These are phyloP conservation scores for Oenanthe javanica DNA, from an alignment of 140 eudicot genomes.

Conservation along the genomic window DNA sequence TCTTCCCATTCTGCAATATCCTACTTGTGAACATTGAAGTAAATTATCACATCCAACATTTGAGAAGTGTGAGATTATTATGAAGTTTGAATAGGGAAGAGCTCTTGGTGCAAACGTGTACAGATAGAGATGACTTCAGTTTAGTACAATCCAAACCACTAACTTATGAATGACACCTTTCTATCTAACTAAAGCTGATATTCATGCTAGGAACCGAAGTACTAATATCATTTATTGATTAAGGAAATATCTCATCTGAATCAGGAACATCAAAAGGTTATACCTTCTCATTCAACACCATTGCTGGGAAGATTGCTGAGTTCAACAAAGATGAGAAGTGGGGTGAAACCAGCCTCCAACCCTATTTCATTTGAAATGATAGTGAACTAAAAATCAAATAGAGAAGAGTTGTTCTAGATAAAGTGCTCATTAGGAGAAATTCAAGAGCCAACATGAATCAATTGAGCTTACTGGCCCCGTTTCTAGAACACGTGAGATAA, in stretches of 20 bases:
- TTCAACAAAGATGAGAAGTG: slow-evolving; percentile 68
- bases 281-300: slow-evolving; percentile 66
- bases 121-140: not conserved
- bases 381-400: slow-evolving; percentile 4
- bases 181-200: not conserved
- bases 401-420: not conserved
- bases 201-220: not conserved
- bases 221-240: not conserved
- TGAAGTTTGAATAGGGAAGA: not conserved
- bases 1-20: slow-evolving; percentile 80
- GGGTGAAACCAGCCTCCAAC: slow-evolving; percentile 81
- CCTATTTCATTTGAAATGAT: slow-evolving; percentile 31
- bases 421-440: not conserved
- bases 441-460: not conserved
- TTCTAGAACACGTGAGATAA: slow-evolving; percentile 74
- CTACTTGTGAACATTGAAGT: slow-evolving; percentile 27
- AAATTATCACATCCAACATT: slow-evolving; percentile 6
- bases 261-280: slow-evolving; percentile 2
- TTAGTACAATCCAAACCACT: not conserved
- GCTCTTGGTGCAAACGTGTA: not conserved
- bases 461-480: slow-evolving; percentile 66
- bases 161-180: not conserved
- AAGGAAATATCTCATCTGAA: not conserved
- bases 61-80: not conserved
- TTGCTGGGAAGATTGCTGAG: slow-evolving; percentile 61